These are phyloP conservation scores for Vanrija humicola DNA, from an alignment of 1,284 basidiomycete species.

Conservation along the genomic window DNA sequence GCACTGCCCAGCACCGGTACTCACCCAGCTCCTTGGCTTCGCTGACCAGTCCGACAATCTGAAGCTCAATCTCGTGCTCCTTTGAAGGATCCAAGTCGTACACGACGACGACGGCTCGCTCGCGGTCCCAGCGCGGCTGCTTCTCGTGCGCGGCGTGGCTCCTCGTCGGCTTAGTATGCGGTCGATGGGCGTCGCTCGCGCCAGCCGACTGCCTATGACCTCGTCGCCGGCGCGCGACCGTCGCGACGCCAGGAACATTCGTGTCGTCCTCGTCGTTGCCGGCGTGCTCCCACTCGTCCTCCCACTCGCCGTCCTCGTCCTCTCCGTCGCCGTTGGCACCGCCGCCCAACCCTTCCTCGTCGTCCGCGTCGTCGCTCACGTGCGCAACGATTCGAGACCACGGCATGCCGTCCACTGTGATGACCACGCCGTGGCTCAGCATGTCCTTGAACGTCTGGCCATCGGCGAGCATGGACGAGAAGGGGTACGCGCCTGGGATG, in stretches of 20 bases:
- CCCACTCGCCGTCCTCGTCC: constrained; percentile 19
- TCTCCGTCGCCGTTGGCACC: not conserved
- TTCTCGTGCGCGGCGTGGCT: constrained; percentile 1
- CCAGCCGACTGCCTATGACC: not conserved
- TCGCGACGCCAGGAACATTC: no score
- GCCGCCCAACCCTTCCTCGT: constrained; percentile 5
- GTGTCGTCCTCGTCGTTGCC: constrained; percentile 6
- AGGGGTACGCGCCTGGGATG: constrained; percentile 13
- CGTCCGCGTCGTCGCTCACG: constrained; percentile 40
- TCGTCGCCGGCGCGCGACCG: not conserved
- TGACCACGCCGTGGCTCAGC: constrained; percentile 46
- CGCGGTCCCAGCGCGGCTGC: constrained; percentile 24
- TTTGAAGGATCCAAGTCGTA: constrained; percentile 46
- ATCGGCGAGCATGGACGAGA: constrained; percentile 6
- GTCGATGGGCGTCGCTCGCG: constrained; percentile 5
- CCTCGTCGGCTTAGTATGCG: not conserved
- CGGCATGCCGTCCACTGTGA: constrained; percentile 46
- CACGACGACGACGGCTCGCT: constrained; percentile 46
- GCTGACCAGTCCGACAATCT: constrained; percentile 41
- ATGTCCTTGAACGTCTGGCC: constrained; percentile 46
- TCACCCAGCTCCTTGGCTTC: constrained; percentile 29
- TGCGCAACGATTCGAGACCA: constrained; percentile 49
- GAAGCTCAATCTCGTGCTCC: constrained; percentile 49
- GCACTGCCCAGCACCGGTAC: not conserved
- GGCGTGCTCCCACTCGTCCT: constrained; percentile 14